Base-by-base conservation (phyloP, 306 rosid species). In the Dryas alaskensis region DNA sequence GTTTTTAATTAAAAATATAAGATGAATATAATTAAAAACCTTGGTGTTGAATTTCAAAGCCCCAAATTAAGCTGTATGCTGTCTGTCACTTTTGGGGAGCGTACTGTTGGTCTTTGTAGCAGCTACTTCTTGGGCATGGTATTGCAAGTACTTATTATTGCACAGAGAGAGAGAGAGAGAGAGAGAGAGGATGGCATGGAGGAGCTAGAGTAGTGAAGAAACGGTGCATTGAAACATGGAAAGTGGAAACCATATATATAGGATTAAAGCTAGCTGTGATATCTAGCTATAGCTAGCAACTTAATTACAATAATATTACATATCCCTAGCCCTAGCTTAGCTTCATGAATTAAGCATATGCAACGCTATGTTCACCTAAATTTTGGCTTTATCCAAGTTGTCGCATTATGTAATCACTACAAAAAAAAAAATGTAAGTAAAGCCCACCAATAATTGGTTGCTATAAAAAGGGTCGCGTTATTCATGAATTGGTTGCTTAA, bases 311-410 rank as follows among this genome's bases (percentile, higher is more conserved):
- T 31, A 31, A 31, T 31, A 31, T 31, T 31, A 31, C 37, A 31
- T 31, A 31, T 31, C 37, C 3, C 37, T 31, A 31, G 37, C 2
- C 37, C 37, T 31, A 31, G 37, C 37, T 31, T 31, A 31, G 37
- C 37, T 31, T 31, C 37, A 31, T 31, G 37, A 31, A 2, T 31
- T 31, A 31, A 31, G 37, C 37, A 31, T 22, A 22, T 31, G 37
- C 37, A 31, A 31, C 37, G 37, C 49, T 51, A 31, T 51, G 50
- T 69, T 52, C 74, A 53, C 73, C 40, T 14, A 6, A 42, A 55
- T 6, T 54, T 70, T 70, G 65, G 74, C 52, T 42, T 43, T 70
- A 19, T 55, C 74, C 65, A 70, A 70, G 53, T 55, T 70, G 40
- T 53, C 62, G 3, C 17, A 1, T 3, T 52, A 52, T 64, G 31